These are phyloP conservation scores for Herpetospermum pedunculosum DNA, from an alignment of 306 rosid genomes.

Conservation along the genomic window DNA sequence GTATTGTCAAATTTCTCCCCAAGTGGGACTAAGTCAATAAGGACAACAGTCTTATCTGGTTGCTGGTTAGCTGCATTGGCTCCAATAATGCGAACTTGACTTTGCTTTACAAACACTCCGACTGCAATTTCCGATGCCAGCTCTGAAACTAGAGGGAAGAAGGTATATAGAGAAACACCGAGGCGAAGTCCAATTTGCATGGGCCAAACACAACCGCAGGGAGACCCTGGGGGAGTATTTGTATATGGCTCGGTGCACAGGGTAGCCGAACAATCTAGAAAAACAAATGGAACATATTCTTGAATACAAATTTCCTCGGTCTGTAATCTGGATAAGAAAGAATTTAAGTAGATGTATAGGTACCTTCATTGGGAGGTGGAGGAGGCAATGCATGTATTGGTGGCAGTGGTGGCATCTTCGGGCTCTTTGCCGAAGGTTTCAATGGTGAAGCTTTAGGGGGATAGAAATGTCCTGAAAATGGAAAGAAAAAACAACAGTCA, in stretches of 20 bases:
- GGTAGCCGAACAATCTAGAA: constrained; percentile 60
- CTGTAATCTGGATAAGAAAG: background rate
- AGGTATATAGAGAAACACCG: constrained; percentile 56
- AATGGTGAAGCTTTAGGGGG: constrained; percentile 38
- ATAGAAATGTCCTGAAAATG: constrained; percentile 10
- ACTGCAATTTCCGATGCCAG: constrained; percentile 57
- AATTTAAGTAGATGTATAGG: constrained; percentile 8
- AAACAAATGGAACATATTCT: constrained; percentile 3
- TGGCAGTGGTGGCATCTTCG: constrained; percentile 39
- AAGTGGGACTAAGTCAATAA: constrained; percentile 67
- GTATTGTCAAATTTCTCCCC: constrained; percentile 57
- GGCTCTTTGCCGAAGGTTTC: constrained; percentile 28
- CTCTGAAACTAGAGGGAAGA: constrained; percentile 80
- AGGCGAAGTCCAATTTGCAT: constrained; percentile 83
- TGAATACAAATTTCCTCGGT: background rate
- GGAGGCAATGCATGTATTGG: constrained; percentile 63
- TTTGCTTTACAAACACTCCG: constrained; percentile 58
- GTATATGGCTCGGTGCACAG: constrained; percentile 65
- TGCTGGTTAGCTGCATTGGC: constrained; percentile 71
- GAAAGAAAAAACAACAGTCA: background rate
- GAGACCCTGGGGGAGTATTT: constrained; percentile 84
- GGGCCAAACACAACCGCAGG: constrained; percentile 79
- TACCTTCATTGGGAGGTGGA: constrained; percentile 97
- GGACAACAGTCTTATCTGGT: constrained; percentile 64
- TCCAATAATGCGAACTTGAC: constrained; percentile 78